phyloP scores from a whole-genome alignment of 2,329 filamentous ascomycete species.

The Celoporthe dispersa region DNA sequence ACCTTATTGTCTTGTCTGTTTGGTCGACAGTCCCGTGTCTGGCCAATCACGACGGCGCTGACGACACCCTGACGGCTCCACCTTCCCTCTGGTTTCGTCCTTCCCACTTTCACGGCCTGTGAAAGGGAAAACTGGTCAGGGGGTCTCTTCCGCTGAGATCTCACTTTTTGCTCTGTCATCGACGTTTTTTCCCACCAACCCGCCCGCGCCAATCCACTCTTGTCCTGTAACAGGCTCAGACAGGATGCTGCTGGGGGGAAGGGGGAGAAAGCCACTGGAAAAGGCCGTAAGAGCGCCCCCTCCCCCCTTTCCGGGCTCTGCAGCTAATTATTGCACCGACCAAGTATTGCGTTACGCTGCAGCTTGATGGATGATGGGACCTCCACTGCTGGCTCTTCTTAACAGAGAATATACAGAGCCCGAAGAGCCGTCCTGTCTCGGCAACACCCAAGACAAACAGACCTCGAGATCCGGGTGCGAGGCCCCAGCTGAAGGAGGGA shows the following conservation, averaged over 20 bases:
- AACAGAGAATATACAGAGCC: neutral
- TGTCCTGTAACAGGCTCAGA: neutral
- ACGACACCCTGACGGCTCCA: neutral
- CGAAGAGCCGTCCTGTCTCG: too few species aligned
- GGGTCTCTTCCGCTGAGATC: slow-evolving; percentile 20
- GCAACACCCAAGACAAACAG: neutral
- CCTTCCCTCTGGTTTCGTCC: neutral
- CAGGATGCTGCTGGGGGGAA: neutral
- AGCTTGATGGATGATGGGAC: neutral
- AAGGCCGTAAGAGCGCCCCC: neutral
- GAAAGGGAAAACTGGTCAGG: neutral
- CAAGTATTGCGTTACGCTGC: too few species aligned
- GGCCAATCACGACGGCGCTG: neutral
- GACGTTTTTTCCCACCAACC: neutral
- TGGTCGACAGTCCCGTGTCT: neutral
- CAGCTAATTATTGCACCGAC: too few species aligned
- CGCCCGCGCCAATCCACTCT: neutral
- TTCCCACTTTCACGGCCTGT: neutral
- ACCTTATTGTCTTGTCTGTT: neutral
- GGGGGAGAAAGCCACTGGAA: neutral
- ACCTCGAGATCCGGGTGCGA: too few species aligned
- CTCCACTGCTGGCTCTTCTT: neutral
- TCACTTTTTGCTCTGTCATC: slow-evolving; percentile 30
- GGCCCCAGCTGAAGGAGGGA: too few species aligned
- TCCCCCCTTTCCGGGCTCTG: too few species aligned